Conservation (phyloP, 768 basidiomycete genomes). For the Fomitopsis pulvina region DNA sequence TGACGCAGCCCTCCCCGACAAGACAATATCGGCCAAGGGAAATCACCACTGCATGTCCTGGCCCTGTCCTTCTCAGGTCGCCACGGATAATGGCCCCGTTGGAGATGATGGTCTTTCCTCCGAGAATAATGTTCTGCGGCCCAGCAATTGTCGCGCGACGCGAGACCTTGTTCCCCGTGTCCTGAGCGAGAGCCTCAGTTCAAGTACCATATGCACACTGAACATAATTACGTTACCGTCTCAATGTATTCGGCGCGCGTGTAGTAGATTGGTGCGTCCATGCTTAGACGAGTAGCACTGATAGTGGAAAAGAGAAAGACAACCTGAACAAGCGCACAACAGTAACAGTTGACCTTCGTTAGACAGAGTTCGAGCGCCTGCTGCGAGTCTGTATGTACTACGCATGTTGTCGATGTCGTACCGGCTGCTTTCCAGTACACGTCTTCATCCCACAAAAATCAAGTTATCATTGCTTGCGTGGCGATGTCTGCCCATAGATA, state of each 20-base stretch:
- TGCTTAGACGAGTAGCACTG: slow-evolving; percentile 20
- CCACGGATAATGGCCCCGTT: slow-evolving; percentile 88
- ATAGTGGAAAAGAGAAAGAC: not conserved
- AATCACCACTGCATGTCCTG: slow-evolving; percentile 91
- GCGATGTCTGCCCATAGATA: not conserved
- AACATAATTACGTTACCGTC: slow-evolving; percentile 37
- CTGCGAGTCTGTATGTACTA: not conserved
- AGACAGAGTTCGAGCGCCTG: not conserved
- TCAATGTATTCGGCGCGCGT: slow-evolving; percentile 83
- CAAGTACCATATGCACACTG: not conserved
- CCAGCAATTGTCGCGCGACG: slow-evolving; percentile 87
- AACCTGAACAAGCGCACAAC: not conserved
- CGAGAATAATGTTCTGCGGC: slow-evolving; percentile 94
- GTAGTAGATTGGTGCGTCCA: slow-evolving; percentile 76
- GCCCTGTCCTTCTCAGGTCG: slow-evolving; percentile 82
- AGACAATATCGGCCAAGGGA: slow-evolving; percentile 90
- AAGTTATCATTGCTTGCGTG: not conserved
- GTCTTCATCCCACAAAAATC: not conserved
- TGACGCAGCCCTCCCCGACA: slow-evolving; percentile 83
- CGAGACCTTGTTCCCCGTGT: slow-evolving; percentile 95
- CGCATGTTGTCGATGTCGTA: not conserved
- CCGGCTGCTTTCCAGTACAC: not conserved
- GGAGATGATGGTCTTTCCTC: slow-evolving; percentile 94
- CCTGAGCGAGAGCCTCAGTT: slow-evolving; percentile 37
- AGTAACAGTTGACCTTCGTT: not conserved